Conservation (phyloP, 2,329 filamentous ascomycete species). For the Juglanconis oblonga region DNA sequence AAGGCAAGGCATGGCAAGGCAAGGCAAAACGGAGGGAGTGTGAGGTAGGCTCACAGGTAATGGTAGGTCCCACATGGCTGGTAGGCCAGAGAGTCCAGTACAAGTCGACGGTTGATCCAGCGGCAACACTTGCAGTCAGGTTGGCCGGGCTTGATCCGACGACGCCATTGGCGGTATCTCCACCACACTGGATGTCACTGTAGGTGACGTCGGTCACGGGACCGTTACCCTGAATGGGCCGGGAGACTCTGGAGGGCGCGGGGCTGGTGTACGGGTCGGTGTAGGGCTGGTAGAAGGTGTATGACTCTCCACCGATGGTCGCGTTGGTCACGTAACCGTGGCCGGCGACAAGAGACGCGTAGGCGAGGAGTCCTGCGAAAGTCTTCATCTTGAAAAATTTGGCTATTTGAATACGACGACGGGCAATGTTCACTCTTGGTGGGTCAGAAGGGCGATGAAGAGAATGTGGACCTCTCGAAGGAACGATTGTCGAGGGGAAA, state of each 20-base stretch:
- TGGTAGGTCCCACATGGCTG: conserved; percentile 30
- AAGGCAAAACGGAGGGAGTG: not conserved
- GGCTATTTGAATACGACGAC: not conserved
- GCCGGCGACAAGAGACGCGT: conserved; percentile 13
- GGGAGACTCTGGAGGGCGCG: conserved; percentile 43
- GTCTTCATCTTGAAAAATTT: conserved; percentile 17
- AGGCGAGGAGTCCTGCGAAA: conserved; percentile 19
- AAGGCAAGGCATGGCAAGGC: not conserved
- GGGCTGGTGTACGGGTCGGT: conserved; percentile 12
- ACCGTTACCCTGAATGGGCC: conserved; percentile 55
- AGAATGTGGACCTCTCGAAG: not conserved
- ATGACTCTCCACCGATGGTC: conserved; percentile 15
- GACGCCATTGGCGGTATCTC: conserved; percentile 47
- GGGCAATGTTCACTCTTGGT: conserved; percentile 4
- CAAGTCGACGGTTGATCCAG: conserved; percentile 51
- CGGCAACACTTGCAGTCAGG: conserved; percentile 49
- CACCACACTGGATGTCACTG: conserved; percentile 55
- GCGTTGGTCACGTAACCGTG: conserved; percentile 18
- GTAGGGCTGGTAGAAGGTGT: conserved; percentile 16
- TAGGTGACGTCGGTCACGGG: conserved; percentile 52
- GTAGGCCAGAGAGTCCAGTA: conserved; percentile 53
- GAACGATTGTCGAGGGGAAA: conserved; percentile 8
- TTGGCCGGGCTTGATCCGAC: conserved; percentile 48
- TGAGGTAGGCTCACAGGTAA: conserved; percentile 34
- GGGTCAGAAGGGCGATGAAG: not conserved